Evolutionary conservation across 192 early-diverging fungal genomes (phyloP).

Genomic region (Mortierella hygrophila): DNA sequence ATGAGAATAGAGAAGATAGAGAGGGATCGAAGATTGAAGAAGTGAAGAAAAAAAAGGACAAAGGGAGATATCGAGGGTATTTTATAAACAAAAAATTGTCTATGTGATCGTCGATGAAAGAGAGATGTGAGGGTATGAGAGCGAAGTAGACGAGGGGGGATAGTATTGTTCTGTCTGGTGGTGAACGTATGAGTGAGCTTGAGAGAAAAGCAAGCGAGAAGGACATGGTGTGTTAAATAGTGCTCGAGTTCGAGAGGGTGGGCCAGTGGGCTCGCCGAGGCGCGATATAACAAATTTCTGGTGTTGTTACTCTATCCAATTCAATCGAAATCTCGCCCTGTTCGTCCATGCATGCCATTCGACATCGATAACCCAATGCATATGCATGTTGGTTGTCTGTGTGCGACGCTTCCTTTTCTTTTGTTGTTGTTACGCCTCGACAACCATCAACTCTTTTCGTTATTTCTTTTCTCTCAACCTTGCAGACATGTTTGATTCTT

Average conservation of each 20-base stretch:
- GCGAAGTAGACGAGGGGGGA: slow-evolving; percentile 12
- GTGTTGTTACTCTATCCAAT: slow-evolving; percentile 27
- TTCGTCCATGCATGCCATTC: slow-evolving; percentile 15
- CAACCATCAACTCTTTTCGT: neutral
- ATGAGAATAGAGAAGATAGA: neutral
- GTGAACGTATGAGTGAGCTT: neutral
- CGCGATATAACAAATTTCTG: slow-evolving; percentile 15
- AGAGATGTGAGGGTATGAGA: neutral
- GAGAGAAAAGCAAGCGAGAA: neutral
- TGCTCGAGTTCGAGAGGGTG: neutral
- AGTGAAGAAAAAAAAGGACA: neutral
- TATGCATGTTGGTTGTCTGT: slow-evolving; percentile 4
- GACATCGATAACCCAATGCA: neutral
- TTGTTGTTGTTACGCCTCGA: slow-evolving; percentile 1
- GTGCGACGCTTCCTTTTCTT: neutral
- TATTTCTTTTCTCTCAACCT: neutral
- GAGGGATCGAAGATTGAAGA: neutral
- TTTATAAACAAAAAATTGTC: slow-evolving; percentile 5
- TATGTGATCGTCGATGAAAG: neutral
- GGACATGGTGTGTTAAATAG: neutral
- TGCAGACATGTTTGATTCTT: neutral
- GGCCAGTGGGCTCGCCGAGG: neutral
- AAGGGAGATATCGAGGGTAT: neutral
- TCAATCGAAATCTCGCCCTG: slow-evolving; percentile 16
- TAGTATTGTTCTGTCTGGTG: neutral